These are phyloP conservation scores for Corrigiola litoralis DNA, from an alignment of 179 eudicot genomes.

Conservation along the genomic window DNA sequence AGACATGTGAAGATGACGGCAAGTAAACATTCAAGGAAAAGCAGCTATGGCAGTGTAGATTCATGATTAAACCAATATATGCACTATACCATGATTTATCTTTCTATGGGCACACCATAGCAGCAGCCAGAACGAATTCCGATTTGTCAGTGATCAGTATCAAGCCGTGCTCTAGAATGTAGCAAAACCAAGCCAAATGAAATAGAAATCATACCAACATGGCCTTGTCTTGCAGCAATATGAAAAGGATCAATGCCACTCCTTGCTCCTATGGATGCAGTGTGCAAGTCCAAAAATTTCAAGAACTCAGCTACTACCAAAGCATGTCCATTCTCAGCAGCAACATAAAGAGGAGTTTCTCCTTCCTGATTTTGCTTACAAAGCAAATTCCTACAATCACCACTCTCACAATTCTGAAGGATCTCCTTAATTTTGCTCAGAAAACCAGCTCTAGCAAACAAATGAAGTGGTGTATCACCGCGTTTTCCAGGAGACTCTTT, in stretches of 20 bases:
- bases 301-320: conserved; percentile 58
- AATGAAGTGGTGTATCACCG: conserved; percentile 76
- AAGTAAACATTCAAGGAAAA: background rate
- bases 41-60: background rate
- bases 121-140: background rate
- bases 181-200: background rate
- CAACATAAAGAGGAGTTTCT: conserved; percentile 73
- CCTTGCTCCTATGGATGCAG: conserved; percentile 65
- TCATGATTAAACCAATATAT: background rate
- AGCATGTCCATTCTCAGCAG: conserved; percentile 84
- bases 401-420: conserved; percentile 42
- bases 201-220: conserved; percentile 56
- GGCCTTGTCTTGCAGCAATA: conserved; percentile 88
- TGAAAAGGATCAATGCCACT: conserved; percentile 91
- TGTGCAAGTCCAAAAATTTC: conserved; percentile 64
- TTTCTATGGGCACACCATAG: background rate
- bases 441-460: conserved; percentile 76
- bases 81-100: background rate
- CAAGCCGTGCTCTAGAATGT: background rate
- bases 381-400: conserved; percentile 44
- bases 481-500: conserved; percentile 81
- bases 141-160: background rate
- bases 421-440: conserved; percentile 49
- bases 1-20: background rate
- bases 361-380: conserved; percentile 77